phyloP scores from a whole-genome alignment of 148 eudicot species.

The Dysphania ambrosioides region DNA sequence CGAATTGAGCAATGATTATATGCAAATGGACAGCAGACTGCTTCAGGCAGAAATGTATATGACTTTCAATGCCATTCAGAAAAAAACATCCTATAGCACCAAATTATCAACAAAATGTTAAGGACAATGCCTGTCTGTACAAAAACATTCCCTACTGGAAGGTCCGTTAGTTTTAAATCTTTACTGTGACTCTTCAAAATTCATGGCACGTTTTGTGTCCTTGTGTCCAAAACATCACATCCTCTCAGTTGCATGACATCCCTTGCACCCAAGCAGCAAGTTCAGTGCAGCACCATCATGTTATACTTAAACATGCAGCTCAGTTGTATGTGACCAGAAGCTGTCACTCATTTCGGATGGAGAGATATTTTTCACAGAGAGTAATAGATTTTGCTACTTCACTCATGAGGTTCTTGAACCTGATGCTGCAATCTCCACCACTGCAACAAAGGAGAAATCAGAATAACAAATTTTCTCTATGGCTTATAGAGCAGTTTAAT shows the following conservation, averaged over 20 bases:
- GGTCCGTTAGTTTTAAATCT: conserved; percentile 8
- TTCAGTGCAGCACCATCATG: not conserved
- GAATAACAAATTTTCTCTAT: not conserved
- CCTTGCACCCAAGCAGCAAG: not conserved
- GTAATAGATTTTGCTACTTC: conserved; percentile 64
- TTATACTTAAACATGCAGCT: not conserved
- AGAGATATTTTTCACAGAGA: conserved; percentile 63
- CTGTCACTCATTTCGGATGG: conserved; percentile 77
- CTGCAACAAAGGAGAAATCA: conserved; percentile 42
- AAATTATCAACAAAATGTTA: not conserved
- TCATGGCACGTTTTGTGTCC: not conserved
- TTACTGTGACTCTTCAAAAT: conserved; percentile 9
- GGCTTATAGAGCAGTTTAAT: not conserved
- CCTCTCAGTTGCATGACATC: not conserved
- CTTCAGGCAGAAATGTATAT: conserved; percentile 5
- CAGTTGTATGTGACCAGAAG: not conserved
- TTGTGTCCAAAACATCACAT: not conserved
- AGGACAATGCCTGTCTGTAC: conserved; percentile 13
- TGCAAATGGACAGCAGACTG: conserved; percentile 8
- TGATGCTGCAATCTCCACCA: conserved; percentile 83
- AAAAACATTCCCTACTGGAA: conserved; percentile 14
- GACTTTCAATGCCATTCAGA: not conserved
- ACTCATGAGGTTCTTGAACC: conserved; percentile 86
- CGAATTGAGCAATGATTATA: not conserved
- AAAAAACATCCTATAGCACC: conserved; percentile 6